Conservation (phyloP, 306 rosid species). For the Dalbergia oliveri region DNA sequence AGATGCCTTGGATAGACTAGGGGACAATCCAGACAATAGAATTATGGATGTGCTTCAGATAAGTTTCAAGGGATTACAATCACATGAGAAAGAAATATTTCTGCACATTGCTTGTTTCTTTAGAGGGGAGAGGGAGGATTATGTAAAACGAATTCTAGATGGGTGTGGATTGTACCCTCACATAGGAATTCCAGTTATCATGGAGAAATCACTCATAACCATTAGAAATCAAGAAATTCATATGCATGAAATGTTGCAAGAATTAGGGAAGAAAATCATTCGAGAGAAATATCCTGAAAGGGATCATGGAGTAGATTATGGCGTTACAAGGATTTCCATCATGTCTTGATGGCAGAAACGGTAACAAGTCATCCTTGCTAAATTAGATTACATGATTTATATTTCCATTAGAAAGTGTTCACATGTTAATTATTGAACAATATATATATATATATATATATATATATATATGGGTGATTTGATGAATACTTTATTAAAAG, state of each 20-base stretch:
- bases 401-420: too few relatives aligned
- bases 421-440: too few relatives aligned
- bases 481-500: too few relatives aligned
- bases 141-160: background rate
- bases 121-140: background rate
- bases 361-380: background rate
- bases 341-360: background rate
- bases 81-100: background rate
- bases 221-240: conserved; percentile 25
- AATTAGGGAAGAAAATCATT: conserved; percentile 14
- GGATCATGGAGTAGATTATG: conserved; percentile 16
- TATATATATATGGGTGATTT: too few relatives aligned
- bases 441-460: too few relatives aligned
- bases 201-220: conserved; percentile 18
- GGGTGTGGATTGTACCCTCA: background rate
- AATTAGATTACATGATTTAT: background rate
- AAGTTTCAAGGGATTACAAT: background rate
- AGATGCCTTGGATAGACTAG: background rate
- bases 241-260: too few relatives aligned
- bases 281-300: background rate
- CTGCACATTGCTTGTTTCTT: conserved; percentile 3
- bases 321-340: background rate
- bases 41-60: too few relatives aligned
- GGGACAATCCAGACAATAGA: background rate
- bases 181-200: background rate